phyloP scores from a whole-genome alignment of 371 early-diverging fungal species.

The Amoeboaphelidium protococcarum region DNA sequence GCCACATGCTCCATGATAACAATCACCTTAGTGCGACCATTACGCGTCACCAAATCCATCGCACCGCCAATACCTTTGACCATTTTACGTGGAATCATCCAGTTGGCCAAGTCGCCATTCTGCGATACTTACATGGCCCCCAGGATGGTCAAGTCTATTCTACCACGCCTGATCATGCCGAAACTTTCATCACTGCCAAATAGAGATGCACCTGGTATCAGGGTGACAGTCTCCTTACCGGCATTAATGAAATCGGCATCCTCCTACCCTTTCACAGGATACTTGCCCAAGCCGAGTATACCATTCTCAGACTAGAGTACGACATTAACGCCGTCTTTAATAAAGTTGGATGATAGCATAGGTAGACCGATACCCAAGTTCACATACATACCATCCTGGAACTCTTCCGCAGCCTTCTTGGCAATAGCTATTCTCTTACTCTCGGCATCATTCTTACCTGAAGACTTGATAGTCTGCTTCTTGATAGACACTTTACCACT shows the following conservation, averaged over 20 bases:
- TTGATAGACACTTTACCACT: no score
- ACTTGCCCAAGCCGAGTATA: constrained; percentile 36
- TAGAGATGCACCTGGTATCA: constrained; percentile 22
- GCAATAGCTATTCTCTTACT: constrained; percentile 28
- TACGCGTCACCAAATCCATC: constrained; percentile 31
- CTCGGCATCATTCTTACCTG: constrained; percentile 1
- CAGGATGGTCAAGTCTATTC: constrained; percentile 29
- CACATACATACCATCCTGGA: constrained; percentile 35
- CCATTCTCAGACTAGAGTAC: constrained; percentile 40
- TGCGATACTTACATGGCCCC: constrained; percentile 35
- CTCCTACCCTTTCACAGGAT: constrained; percentile 24
- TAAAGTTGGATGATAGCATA: constrained; percentile 34
- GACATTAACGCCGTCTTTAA: constrained; percentile 28
- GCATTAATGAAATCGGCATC: constrained; percentile 42
- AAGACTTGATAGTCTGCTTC: no score
- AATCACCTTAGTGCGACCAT: constrained; percentile 25
- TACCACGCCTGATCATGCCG: constrained; percentile 30
- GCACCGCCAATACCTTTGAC: constrained; percentile 33
- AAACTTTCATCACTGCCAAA: constrained; percentile 33
- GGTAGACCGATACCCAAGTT: constrained; percentile 51
- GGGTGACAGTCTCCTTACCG: constrained; percentile 34
- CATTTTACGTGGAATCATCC: constrained; percentile 26
- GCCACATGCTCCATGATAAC: constrained; percentile 42
- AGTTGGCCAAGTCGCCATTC: constrained; percentile 36
- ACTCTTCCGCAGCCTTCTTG: constrained; percentile 35